Evolutionary conservation across 805 yeast species (phyloP).

Genomic region (Ogataea trehalophila): DNA sequence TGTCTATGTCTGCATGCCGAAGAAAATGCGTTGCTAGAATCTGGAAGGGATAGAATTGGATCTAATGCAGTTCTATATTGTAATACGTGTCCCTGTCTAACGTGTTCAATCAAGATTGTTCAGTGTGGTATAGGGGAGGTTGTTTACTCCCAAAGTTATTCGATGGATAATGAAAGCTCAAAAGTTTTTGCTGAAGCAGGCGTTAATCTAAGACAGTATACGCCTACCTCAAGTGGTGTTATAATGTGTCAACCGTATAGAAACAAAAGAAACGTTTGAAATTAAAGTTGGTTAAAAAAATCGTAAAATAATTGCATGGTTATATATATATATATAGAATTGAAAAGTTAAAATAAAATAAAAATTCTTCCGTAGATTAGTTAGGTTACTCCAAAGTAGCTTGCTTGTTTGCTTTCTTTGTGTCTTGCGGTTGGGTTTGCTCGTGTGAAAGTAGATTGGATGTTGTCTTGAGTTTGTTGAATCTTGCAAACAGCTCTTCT

Average conservation of each 20-base stretch:
- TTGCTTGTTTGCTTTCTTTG: background rate
- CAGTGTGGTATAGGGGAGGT: conserved; percentile 91
- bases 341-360: no score
- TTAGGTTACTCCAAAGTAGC: background rate
- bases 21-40: conserved; percentile 90
- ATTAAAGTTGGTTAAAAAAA: background rate
- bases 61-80: conserved; percentile 69
- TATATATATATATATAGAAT: no score
- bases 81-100: conserved; percentile 95
- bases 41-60: conserved; percentile 85
- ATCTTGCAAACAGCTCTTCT: background rate
- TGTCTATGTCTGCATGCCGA: conserved; percentile 96
- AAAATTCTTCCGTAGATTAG: background rate
- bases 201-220: conserved; percentile 60
- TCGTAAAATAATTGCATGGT: no score
- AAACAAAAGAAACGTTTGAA: no score
- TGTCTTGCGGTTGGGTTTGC: background rate
- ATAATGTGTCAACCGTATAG: conserved; percentile 2
- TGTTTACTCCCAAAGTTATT: conserved; percentile 85
- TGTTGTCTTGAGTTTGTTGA: background rate
- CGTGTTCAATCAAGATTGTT: conserved; percentile 92
- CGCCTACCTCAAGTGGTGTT: conserved; percentile 32
- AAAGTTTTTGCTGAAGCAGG: conserved; percentile 71
- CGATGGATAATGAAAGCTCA: conserved; percentile 82
- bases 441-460: background rate